A percentile compares a stretch with the other conserved stretches of the same genome.
phyloP scores from a whole-genome alignment of 345 rosid genomes.

The Hevea brasiliensis region DNA sequence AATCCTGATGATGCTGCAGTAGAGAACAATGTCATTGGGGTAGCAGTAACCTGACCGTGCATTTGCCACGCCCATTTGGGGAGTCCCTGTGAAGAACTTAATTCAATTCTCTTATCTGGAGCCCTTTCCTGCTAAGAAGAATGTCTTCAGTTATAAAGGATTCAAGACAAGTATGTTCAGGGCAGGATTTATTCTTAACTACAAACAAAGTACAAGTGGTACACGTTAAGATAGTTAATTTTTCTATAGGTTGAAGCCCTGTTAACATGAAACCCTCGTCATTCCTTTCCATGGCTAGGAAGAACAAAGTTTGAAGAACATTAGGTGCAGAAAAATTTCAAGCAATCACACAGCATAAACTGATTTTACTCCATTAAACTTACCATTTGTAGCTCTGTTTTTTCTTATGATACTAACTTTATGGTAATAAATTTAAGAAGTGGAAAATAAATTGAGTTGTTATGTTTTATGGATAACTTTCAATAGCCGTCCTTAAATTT shows the following conservation, averaged over 20 bases:
- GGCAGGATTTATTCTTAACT: neutral
- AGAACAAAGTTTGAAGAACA: too few species aligned
- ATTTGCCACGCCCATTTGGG: slow-evolving; percentile 71
- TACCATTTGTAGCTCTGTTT: neutral
- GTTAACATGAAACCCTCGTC: neutral
- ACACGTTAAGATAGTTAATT: neutral
- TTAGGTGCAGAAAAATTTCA: too few species aligned
- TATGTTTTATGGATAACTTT: too few species aligned
- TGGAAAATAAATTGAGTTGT: neutral
- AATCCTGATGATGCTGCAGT: slow-evolving; percentile 99
- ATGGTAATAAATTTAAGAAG: too few species aligned
- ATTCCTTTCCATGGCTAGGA: neutral
- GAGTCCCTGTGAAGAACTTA: slow-evolving; percentile 45
- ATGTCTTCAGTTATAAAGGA: neutral
- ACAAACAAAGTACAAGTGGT: neutral
- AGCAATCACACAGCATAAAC: too few species aligned
- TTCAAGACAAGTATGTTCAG: neutral
- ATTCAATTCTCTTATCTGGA: slow-evolving; percentile 40
- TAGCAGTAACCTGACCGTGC: slow-evolving; percentile 53
- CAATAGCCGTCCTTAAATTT: too few species aligned
- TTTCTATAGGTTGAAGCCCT: too few species aligned
- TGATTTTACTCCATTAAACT: too few species aligned
- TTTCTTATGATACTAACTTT: too few species aligned
- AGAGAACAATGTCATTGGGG: slow-evolving; percentile 54
- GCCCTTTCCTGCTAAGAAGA: slow-evolving; percentile 54